Evolutionary conservation across 768 basidiomycete species (phyloP).

Genomic region (Rhizopogon roseolus): DNA sequence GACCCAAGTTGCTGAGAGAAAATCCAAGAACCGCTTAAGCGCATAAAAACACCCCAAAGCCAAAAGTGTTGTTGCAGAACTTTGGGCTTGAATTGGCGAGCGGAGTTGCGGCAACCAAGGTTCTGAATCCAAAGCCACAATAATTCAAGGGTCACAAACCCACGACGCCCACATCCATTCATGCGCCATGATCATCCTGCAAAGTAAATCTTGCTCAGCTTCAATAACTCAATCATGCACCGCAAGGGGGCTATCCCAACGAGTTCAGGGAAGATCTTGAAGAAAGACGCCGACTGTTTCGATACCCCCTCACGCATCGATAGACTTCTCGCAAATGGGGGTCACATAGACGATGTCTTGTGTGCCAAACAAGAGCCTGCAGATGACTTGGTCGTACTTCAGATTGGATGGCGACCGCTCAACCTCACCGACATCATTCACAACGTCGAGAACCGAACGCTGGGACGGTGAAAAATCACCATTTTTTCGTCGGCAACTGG

Average conservation of each 20-base stretch:
- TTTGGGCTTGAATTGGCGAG: too few species aligned
- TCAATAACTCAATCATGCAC: background rate
- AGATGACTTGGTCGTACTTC: background rate
- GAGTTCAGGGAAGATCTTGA: background rate
- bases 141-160: background rate
- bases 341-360: too few species aligned
- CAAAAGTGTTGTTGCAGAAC: too few species aligned
- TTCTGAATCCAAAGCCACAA: too few species aligned
- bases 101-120: too few species aligned
- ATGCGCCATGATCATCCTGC: background rate
- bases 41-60: too few species aligned
- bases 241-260: background rate
- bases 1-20: too few species aligned
- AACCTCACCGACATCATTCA: background rate
- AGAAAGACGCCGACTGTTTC: slow-evolving; percentile 1
- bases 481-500: background rate
- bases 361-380: slow-evolving; percentile 15
- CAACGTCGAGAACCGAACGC: background rate
- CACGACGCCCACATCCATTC: background rate
- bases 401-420: background rate
- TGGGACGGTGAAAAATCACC: slow-evolving; percentile 3
- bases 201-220: background rate
- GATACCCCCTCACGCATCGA: slow-evolving; percentile 8
- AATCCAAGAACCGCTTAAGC: too few species aligned
- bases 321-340: slow-evolving; percentile 10